Base-by-base conservation (phyloP, 805 yeast genomes). In the Ogataea saltuana region DNA sequence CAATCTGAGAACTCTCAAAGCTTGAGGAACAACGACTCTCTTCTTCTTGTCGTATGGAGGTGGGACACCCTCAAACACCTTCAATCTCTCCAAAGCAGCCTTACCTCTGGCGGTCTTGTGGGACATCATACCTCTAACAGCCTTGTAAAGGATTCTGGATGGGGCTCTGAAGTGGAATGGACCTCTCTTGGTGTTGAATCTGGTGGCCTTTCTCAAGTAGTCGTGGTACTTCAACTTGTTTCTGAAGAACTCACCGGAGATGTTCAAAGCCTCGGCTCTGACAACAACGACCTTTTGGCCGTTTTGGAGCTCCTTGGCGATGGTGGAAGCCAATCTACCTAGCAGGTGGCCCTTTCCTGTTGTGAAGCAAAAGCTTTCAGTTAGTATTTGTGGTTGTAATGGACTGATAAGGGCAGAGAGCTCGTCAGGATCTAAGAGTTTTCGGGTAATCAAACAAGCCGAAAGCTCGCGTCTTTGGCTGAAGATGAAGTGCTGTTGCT, bases 91-190 rank as follows among this genome's bases (percentile, higher is more conserved):
- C 70, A 93, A 76, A 67, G 99, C 99, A 71, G 98, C 98, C 81
- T 88, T 86, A 78, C 99, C 99, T 79, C 98, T 93, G 65, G 98
- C 93, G 63, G 99, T 93, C 89, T 93, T 93, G 90, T 93, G 98
- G 72, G 97, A 80, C 68, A 93, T 79, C 99, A 93, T 93, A 80
- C 99, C 99, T 74, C 96, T 87, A 73, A 93, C 76, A 69, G 99
- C 97, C 86, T 93, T 93, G 95, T 90, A 90, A 78, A 93, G 89
- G 78, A 93, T 91, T 80, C 98, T 89, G 56, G 98, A 90, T 75
- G 99, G 99, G 56, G 99, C 99, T 80, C 98, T 93, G 96, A 93
- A 93, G 76, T 93, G 99, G 97, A 91, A 93, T 70, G 98, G 98
- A 81, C 99, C 99, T 75, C 89, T 85, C 69, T 81, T 85, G 81